Evolutionary conservation across 257 asterid species (phyloP).

Genomic region (Salvia hispanica): DNA sequence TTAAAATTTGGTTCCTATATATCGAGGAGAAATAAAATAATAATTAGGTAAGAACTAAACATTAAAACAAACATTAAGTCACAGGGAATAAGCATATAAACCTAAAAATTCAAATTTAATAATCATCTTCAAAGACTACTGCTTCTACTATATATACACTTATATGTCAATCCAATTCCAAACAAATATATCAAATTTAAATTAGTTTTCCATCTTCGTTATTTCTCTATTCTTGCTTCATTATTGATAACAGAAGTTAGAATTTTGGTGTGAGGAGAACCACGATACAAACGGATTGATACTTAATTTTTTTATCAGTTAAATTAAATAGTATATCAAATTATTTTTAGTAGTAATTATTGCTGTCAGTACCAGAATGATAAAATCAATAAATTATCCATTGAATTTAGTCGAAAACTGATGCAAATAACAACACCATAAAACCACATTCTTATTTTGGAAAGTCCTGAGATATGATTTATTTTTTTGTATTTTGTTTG

Average conservation of each 20-base stretch:
- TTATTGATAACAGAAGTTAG: not conserved
- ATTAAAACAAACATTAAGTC: slow-evolving; percentile 7
- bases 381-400: too few species aligned
- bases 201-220: not conserved
- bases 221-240: not conserved
- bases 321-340: too few species aligned
- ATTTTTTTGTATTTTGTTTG: not conserved
- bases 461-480: not conserved
- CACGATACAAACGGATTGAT: too few species aligned
- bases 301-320: too few species aligned
- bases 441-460: not conserved
- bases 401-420: too few species aligned
- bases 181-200: not conserved
- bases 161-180: not conserved
- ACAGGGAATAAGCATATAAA: slow-evolving; percentile 18
- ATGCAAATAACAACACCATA: not conserved
- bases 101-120: not conserved
- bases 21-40: not conserved
- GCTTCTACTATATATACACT: not conserved
- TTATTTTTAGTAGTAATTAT: too few species aligned
- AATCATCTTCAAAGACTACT: not conserved
- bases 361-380: too few species aligned
- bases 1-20: slow-evolving; percentile 27
- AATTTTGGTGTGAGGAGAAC: not conserved
- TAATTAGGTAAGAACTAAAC: slow-evolving; percentile 33